A percentile compares a stretch with the other conserved stretches of the same genome.
Conservation (phyloP, 1,139 yeast genomes). For the Candida freyschussii region DNA sequence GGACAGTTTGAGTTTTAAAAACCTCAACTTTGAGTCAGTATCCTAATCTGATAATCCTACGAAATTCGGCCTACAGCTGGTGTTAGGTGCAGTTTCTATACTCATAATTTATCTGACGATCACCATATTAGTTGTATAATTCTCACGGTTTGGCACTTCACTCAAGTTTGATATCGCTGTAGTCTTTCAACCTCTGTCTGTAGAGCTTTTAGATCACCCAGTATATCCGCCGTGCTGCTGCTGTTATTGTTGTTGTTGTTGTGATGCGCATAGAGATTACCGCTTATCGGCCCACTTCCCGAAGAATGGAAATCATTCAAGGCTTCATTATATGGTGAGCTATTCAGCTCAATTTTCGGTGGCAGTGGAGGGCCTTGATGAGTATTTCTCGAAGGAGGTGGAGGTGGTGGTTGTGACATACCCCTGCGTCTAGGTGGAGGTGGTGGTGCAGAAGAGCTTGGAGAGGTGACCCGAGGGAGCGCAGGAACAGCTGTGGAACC, state of each 20-base stretch:
- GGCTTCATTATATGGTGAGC: slow-evolving; percentile 4
- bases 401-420: slow-evolving; percentile 21
- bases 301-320: slow-evolving; percentile 5
- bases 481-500: too few relatives aligned
- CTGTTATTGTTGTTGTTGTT: slow-evolving; percentile 11
- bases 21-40: too few relatives aligned
- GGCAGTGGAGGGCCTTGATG: slow-evolving; percentile 23
- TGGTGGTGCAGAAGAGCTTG: slow-evolving; percentile 10
- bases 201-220: slow-evolving; percentile 57
- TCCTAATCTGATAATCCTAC: too few relatives aligned
- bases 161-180: slow-evolving; percentile 19
- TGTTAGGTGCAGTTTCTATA: too few relatives aligned
- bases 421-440: slow-evolving; percentile 16
- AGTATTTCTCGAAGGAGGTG: slow-evolving; percentile 21
- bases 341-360: slow-evolving; percentile 13
- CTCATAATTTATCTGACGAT: too few relatives aligned
- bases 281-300: slow-evolving; percentile 15
- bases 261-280: slow-evolving; percentile 10
- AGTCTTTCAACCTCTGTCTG: slow-evolving; percentile 59
- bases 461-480: slow-evolving; percentile 4
- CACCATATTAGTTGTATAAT: too few relatives aligned
- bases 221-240: slow-evolving; percentile 43
- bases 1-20: too few relatives aligned
- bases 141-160: too few relatives aligned
- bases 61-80: too few relatives aligned